Evolutionary conservation across 129 eudicot species (phyloP), one percentile per base, ranked within the genome.

Genomic region (Flaveria ramosissima): DNA sequence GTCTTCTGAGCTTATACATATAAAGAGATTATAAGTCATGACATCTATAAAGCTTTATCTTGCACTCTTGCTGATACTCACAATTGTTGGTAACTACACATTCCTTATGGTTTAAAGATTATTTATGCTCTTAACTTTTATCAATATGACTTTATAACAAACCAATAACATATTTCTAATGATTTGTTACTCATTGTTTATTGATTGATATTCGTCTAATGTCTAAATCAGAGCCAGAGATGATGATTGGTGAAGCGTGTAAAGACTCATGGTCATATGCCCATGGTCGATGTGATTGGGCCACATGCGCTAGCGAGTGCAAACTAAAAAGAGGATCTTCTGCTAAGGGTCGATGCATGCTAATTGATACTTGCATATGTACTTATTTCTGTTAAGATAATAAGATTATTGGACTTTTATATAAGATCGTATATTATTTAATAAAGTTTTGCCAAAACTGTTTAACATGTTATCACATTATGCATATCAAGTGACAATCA

Each of bases 331-430:
- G 65, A 11, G 65, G 65, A 15, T 21, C 7, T 59, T 59, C 0
- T 23, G 65, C 65, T 23, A 59, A 59, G 65, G 65, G 41, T 24
- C 66, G 41, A 60, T 60, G 66, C 39, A 23, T 60, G 66, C 66
- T 60, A 60, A 60, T 60, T 60, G 66, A 60, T 60, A 60, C 66
- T 60, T 60, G 66, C 26, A 14, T 60, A 60, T 60, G 66, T 60
- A 60, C 39, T 24, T 60, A 60, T 60, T 5, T 15, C 0, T 60
- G 66, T 60, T 24, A 60, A 30, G 36, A 30, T 30, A 30, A 30
- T 30, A 42, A 47, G 5, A 20, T 57, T 57, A 27, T 57, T 21
- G 32, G 4, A 57, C 26, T 57, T 55, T 55, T 2, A 17, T 6
- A 17, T 23, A 7, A 20, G 63, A 10, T 57, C 30, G 3, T 20